Evolutionary conservation across 305 asterid species (phyloP).

Genomic region (Fraxinus floribunda): DNA sequence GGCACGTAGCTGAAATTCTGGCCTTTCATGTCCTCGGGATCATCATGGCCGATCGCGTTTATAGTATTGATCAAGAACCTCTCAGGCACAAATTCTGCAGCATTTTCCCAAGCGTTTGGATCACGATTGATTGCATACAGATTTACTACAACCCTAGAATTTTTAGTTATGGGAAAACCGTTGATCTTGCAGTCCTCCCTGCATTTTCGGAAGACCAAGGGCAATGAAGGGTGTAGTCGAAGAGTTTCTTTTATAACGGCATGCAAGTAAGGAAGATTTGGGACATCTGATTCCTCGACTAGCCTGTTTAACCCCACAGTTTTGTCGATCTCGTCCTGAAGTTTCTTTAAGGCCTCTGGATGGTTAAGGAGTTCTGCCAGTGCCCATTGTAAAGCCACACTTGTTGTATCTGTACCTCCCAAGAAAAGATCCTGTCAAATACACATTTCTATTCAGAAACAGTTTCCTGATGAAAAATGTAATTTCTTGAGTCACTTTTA

Average conservation of each 20-base stretch:
- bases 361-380: conserved; percentile 47
- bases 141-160: conserved; percentile 14
- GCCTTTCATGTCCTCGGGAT: conserved; percentile 22
- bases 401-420: conserved; percentile 55
- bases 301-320: conserved; percentile 31
- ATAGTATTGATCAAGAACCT: conserved; percentile 30
- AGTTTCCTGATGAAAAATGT: neutral
- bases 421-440: conserved; percentile 40
- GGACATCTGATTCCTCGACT: conserved; percentile 46
- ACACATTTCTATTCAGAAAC: neutral
- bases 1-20: conserved; percentile 23
- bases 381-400: conserved; percentile 52
- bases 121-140: conserved; percentile 30
- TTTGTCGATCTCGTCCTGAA: conserved; percentile 36
- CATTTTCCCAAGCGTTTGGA: conserved; percentile 37
- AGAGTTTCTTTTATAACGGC: conserved; percentile 29
- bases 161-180: conserved; percentile 36
- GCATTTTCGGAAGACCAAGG: conserved; percentile 35
- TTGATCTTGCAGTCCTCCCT: conserved; percentile 43
- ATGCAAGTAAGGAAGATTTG: conserved; percentile 48
- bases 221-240: conserved; percentile 43
- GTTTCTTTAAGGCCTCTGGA: conserved; percentile 32
- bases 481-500: neutral
- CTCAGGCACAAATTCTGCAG: conserved; percentile 39
- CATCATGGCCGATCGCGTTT: conserved; percentile 1